Conservation (phyloP, 169 alveolate species). For the Cryptosporidium sp. region DNA sequence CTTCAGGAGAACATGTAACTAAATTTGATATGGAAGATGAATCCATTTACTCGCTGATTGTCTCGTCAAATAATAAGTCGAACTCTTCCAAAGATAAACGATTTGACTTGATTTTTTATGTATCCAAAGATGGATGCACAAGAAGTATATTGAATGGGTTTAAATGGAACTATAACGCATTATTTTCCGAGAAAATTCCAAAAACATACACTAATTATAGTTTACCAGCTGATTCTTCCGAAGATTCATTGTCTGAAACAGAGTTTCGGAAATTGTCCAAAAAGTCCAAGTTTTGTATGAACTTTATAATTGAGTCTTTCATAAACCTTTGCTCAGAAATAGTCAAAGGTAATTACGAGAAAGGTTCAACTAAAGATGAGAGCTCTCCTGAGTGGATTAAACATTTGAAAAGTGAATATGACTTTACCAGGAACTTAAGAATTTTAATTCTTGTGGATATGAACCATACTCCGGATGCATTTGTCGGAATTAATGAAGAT, state of each 20-base stretch:
- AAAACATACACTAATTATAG: background rate
- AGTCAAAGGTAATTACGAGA: background rate
- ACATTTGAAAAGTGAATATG: background rate
- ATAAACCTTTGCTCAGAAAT: constrained; percentile 19
- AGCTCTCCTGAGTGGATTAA: constrained; percentile 17
- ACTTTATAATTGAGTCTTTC: constrained; percentile 15
- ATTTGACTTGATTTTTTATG: constrained; percentile 47
- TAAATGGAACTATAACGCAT: constrained; percentile 6
- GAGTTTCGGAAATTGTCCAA: constrained; percentile 3
- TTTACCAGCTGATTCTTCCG: too few species aligned
- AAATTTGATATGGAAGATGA: constrained; percentile 13
- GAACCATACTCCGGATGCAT: constrained; percentile 27
- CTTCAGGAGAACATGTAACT: background rate
- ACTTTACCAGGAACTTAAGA: background rate
- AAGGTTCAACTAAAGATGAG: background rate
- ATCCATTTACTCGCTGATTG: constrained; percentile 23
- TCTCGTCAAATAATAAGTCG: background rate
- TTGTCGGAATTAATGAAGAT: background rate
- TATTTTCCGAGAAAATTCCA: background rate
- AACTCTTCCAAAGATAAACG: background rate
- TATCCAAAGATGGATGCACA: constrained; percentile 63
- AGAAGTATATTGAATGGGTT: constrained; percentile 36
- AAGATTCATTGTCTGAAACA: background rate
- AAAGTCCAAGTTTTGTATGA: constrained; percentile 1
- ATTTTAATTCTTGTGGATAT: constrained; percentile 14